Conservation (phyloP, 164 flowering plant species). For the Kalanchoe fedtschenkoi region DNA sequence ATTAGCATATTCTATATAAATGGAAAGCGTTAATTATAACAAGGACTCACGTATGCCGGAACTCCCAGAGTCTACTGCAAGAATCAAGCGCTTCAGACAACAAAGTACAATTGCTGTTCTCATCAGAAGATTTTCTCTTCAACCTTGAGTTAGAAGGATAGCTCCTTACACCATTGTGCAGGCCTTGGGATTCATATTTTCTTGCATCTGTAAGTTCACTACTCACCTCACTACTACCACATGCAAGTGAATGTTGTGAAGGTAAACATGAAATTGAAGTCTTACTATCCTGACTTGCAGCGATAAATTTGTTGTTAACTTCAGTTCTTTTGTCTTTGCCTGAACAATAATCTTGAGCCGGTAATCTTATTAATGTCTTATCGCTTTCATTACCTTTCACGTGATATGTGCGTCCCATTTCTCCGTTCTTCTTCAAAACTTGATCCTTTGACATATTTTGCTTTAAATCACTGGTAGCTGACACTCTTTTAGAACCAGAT, state of each 20-base stretch:
- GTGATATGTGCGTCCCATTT: slow-evolving; percentile 11
- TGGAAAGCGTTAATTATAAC: slow-evolving; percentile 1
- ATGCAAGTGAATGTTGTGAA: neutral
- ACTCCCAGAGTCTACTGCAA: slow-evolving; percentile 28
- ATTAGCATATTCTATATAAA: neutral
- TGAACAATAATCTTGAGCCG: neutral
- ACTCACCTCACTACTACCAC: slow-evolving; percentile 15
- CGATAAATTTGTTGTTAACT: neutral
- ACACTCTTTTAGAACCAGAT: slow-evolving; percentile 21
- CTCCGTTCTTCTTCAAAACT: slow-evolving; percentile 16
- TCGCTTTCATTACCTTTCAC: slow-evolving; percentile 17
- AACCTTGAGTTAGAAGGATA: slow-evolving; percentile 16
- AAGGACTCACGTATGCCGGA: slow-evolving; percentile 49
- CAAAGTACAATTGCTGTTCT: slow-evolving; percentile 27
- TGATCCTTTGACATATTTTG: slow-evolving; percentile 19
- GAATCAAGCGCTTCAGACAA: slow-evolving; percentile 31
- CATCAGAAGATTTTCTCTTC: slow-evolving; percentile 41
- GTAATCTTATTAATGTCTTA: neutral
- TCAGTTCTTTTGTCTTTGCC: neutral
- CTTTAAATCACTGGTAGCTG: slow-evolving; percentile 34
- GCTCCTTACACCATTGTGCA: slow-evolving; percentile 16
- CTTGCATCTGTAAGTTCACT: slow-evolving; percentile 9
- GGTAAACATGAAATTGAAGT: neutral
- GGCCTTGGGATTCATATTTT: slow-evolving; percentile 12
- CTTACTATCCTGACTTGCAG: neutral